These are phyloP conservation scores for Ganoderma resinaceum DNA, from an alignment of 1,284 basidiomycete genomes.

Conservation along the genomic window DNA sequence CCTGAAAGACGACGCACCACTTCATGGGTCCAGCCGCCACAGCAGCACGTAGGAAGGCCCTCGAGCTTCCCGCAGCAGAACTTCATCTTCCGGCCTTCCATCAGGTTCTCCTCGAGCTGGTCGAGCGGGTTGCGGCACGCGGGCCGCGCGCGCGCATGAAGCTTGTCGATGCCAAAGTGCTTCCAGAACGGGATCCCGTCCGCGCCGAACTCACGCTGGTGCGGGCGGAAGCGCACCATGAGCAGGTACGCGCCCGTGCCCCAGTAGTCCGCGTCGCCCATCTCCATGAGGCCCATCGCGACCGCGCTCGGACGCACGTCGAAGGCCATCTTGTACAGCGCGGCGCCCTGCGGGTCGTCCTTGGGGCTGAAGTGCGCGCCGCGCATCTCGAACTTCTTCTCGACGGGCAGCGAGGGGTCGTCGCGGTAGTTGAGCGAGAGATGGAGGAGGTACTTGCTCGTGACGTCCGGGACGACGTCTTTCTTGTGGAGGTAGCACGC, in stretches of 20 bases:
- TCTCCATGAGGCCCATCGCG: background rate
- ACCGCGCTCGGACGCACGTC: background rate
- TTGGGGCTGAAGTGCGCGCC: background rate
- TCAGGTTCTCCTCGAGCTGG: constrained; percentile 10
- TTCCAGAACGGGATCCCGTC: constrained; percentile 17
- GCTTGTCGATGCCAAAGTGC: constrained; percentile 16
- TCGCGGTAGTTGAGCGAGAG: constrained; percentile 12
- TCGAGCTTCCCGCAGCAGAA: constrained; percentile 19
- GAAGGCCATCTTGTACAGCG: background rate
- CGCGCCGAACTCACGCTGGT: background rate
- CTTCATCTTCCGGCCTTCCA: constrained; percentile 8
- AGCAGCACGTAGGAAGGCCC: constrained; percentile 17
- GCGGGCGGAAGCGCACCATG: constrained; percentile 3
- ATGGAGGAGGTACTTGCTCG: constrained; percentile 1
- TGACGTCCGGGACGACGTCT: background rate
- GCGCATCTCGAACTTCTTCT: background rate
- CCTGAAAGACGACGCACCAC: background rate
- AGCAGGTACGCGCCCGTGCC: constrained; percentile 15
- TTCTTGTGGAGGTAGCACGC: constrained; percentile 9
- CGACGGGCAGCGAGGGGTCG: constrained; percentile 6
- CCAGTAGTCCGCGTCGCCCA: constrained; percentile 3
- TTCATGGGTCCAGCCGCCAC: constrained; percentile 21
- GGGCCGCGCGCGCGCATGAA: background rate
- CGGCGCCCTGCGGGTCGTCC: background rate
- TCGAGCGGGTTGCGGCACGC: constrained; percentile 3